Evolutionary conservation across 192 early-diverging fungal genomes (phyloP).

Genomic region (Backusella macrospora): DNA sequence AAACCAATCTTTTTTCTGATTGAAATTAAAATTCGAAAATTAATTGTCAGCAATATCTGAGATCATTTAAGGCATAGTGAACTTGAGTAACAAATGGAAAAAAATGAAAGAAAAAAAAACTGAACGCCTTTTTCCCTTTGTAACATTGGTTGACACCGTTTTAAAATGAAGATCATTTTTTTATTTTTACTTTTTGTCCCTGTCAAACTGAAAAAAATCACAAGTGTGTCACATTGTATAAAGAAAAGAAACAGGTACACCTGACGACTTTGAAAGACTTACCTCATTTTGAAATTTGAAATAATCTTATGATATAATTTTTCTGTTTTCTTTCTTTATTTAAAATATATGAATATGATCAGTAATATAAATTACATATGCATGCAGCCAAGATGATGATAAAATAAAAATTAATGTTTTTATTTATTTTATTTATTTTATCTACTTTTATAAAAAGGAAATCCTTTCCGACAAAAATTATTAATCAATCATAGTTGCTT

Average conservation of each 20-base stretch:
- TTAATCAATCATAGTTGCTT: conserved; percentile 8
- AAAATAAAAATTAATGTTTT: not conserved
- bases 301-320: not conserved
- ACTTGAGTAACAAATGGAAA: not conserved
- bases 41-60: not conserved
- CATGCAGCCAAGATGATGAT: not conserved
- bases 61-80: conserved; percentile 4
- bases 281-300: not conserved
- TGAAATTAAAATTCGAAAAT: not conserved
- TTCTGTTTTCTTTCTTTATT: not conserved
- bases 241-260: not conserved
- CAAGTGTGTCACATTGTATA: not conserved
- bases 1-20: not conserved
- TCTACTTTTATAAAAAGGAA: not conserved
- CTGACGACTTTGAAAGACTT: not conserved
- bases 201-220: conserved; percentile 8
- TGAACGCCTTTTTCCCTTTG: not conserved
- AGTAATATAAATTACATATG: not conserved
- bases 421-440: not conserved
- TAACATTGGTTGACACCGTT: not conserved
- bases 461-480: not conserved
- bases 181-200: not conserved
- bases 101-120: not conserved
- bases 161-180: not conserved
- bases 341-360: not conserved